Conservation (phyloP, 805 yeast species). For the Kluyveromyces starmeri region DNA sequence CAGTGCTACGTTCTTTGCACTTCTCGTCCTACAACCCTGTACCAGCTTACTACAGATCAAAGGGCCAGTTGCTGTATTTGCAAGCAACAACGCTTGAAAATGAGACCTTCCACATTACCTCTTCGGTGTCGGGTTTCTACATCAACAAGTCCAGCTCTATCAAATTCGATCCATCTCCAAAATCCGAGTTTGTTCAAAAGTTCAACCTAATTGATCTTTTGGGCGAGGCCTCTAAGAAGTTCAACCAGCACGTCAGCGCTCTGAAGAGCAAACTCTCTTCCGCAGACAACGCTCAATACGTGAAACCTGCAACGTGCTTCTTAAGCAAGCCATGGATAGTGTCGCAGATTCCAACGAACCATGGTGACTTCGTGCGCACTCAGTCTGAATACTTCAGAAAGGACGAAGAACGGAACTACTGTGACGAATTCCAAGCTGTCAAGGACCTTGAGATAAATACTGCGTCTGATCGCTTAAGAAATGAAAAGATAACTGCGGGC, state of each 20-base stretch:
- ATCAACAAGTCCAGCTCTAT: slow-evolving; percentile 60
- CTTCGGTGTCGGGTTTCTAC: slow-evolving; percentile 70
- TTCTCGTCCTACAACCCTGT: slow-evolving; percentile 86
- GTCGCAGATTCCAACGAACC: slow-evolving; percentile 22
- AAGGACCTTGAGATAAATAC: slow-evolving; percentile 56
- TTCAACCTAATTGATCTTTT: slow-evolving; percentile 53
- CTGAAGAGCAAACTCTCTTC: slow-evolving; percentile 40
- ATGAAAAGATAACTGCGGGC: slow-evolving; percentile 69
- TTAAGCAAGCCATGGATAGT: slow-evolving; percentile 71
- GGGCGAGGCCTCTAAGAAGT: slow-evolving; percentile 54
- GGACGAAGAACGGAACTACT: slow-evolving; percentile 63
- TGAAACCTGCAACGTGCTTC: slow-evolving; percentile 52
- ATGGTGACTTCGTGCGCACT: slow-evolving; percentile 51
- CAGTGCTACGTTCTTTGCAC: slow-evolving; percentile 48
- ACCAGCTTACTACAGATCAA: slow-evolving; percentile 47
- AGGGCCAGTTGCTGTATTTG: slow-evolving; percentile 78
- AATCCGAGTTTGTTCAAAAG: slow-evolving; percentile 21
- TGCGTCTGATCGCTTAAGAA: slow-evolving; percentile 57
- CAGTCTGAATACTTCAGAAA: slow-evolving; percentile 34
- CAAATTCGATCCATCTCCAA: slow-evolving; percentile 59
- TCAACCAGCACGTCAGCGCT: slow-evolving; percentile 41
- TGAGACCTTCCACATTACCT: slow-evolving; percentile 69
- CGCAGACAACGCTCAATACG: slow-evolving; percentile 44
- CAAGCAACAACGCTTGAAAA: slow-evolving; percentile 71
- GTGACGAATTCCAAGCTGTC: slow-evolving; percentile 80